Evolutionary conservation across 192 early-diverging fungal genomes (phyloP), one percentile per base, ranked within the genome.

Genomic region (Paraglomus brasilianum): DNA sequence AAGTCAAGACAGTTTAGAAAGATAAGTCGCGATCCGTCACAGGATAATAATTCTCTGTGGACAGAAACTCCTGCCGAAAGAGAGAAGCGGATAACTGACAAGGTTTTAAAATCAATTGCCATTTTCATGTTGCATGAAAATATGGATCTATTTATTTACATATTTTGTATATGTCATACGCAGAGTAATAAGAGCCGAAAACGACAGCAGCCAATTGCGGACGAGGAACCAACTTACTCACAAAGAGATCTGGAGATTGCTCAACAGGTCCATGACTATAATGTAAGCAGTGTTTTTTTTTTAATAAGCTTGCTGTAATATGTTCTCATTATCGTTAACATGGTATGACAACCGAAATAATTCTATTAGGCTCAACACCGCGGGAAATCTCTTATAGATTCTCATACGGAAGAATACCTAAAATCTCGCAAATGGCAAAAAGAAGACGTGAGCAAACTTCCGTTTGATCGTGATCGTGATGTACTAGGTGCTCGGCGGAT

Each of bases 401-500:
- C 59, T 1, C 85, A 86, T 50, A 52, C 72, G 11, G 60, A 66
- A 5, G 68, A 57, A 21, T 82, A 82, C 43, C 13, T 79, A 17
- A 75, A 78, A 39, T 76, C 75, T 36, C 67, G 77, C 13, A 73
- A 77, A 53, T 78, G 81, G 72, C 58, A 76, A 66, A 73, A 82
- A 11, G 81, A 84, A 21, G 83, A 86, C 42, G 79, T 73, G 0
- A 75, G 77, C 53, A 78, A 81, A 57, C 77, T 82, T 30, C 65
- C 75, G 22, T 86, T 86, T 74, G 85, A 86, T 66, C 77, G 85
- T 21, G 82, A 86, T 36, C 75, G 72, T 70, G 85, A 86, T 71
- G 76, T 86, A 30, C 74, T 78, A 17, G 80, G 81, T 21, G 57
- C 78, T 10, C 81, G 82, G 45, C 69, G 73, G 9, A 77, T 84